Base-by-base conservation (phyloP, 495 filamentous ascomycete genomes). In the Wilcoxina mikolae region DNA sequence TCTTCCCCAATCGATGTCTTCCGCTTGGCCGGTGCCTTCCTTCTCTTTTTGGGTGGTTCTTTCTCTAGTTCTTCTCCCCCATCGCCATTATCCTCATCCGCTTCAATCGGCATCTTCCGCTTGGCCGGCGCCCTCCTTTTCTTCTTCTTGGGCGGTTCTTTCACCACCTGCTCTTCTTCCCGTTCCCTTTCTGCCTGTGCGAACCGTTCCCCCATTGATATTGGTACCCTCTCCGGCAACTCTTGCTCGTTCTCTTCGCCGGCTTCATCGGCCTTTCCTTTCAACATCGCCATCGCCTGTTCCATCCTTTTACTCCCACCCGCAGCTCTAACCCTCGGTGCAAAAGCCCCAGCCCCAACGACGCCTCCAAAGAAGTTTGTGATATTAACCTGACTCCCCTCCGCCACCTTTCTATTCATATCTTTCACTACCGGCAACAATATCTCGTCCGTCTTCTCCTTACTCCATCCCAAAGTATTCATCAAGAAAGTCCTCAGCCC, bases 321-420 rank as follows among this genome's bases (percentile, higher is more conserved):
- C 15, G 69, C 76, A 0, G 54, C 60, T 51, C 74, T 76, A 57
- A 77, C 76, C 42, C 85, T 76, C 1, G 87, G 88, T 26, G 87
- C 87, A 73, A 91, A 94, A 0, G 79, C 80, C 46, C 83, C 81
- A 33, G 72, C 82, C 0, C 78, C 77, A 2, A 68, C 69, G 0
- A 81, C 79, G 20, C 73, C 71, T 0, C 64, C 66, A 67, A 96
- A 91, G 65, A 79, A 98, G 23, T 79, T 74, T n/a, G 91, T 98
- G 58, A 98, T 94, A 65, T 96, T 98, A 27, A 78, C 80, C 73
- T 98, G 91, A 18, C 89, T 95, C 0, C 93, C 91, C 67, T 96
- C 91, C 11, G 75, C 73, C 56, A 83, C 81, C 29, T 90, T 72
- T 1, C 77, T 75, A 67, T 95, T 95, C 85, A 96, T 93, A 65